Percentiles rank a stretch among this genome's conserved stretches.
phyloP scores from a whole-genome alignment of 495 filamentous ascomycete species.

The Xylaria nigripes region DNA sequence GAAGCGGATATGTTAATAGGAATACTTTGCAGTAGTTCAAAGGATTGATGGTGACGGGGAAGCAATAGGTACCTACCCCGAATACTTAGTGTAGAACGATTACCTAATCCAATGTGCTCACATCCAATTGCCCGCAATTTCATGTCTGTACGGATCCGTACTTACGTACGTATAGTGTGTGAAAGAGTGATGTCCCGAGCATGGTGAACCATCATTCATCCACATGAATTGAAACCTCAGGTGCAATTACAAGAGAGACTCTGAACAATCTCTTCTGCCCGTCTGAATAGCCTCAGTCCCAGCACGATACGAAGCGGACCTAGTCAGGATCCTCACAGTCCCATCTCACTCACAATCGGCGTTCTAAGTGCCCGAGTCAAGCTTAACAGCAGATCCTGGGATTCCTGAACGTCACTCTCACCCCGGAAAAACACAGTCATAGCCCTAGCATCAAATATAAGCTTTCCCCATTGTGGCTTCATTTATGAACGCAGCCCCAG shows the following conservation, averaged over 20 bases:
- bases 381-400: slow-evolving; percentile 32
- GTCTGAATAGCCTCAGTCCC: slow-evolving; percentile 21
- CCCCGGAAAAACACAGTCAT: slow-evolving; percentile 45
- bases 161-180: too few species aligned
- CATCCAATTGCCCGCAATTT: too few species aligned
- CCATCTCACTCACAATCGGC: slow-evolving; percentile 31
- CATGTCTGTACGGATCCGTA: too few species aligned
- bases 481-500: slow-evolving; percentile 10
- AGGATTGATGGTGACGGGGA: too few species aligned
- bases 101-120: too few species aligned
- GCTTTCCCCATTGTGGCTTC: slow-evolving; percentile 35
- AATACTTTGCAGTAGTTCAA: too few species aligned
- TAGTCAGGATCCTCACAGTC: slow-evolving; percentile 34
- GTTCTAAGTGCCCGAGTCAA: slow-evolving; percentile 2
- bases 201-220: too few species aligned
- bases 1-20: too few species aligned
- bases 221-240: not conserved
- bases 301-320: slow-evolving; percentile 8
- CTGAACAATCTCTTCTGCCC: slow-evolving; percentile 26
- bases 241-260: too few species aligned
- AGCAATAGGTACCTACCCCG: too few species aligned
- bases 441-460: slow-evolving; percentile 36
- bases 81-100: too few species aligned
- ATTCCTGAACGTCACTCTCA: slow-evolving; percentile 25
- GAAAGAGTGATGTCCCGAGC: too few species aligned